Evolutionary conservation across 2,329 filamentous ascomycete genomes (phyloP).

Genomic region (Orbilia quercus): DNA sequence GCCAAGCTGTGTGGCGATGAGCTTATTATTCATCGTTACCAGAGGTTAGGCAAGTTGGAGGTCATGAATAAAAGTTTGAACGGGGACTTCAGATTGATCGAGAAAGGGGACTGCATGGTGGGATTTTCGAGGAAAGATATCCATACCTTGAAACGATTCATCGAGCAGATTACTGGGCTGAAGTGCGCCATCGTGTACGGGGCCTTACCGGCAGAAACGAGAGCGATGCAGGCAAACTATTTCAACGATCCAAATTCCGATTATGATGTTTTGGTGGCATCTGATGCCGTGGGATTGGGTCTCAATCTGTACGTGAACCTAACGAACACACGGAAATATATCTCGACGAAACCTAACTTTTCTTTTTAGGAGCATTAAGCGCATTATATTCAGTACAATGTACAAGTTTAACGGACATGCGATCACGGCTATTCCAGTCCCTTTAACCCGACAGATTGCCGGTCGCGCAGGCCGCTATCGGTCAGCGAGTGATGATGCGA

Average conservation of each 20-base stretch:
- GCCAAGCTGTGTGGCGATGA: constrained; percentile 84
- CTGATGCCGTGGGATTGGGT: constrained; percentile 97
- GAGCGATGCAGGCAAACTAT: constrained; percentile 86
- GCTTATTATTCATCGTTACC: constrained; percentile 81
- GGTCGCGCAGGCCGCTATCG: constrained; percentile 89
- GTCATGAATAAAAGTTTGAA: constrained; percentile 73
- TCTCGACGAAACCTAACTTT: too few relatives aligned
- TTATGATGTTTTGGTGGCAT: constrained; percentile 93
- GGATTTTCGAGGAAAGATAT: constrained; percentile 85
- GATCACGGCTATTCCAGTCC: constrained; percentile 72
- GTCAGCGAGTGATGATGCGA: constrained; percentile 68
- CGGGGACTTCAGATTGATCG: constrained; percentile 73
- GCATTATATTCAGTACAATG: constrained; percentile 84
- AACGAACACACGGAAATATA: neutral
- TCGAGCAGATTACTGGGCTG: constrained; percentile 79
- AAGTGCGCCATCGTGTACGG: constrained; percentile 95
- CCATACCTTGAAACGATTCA: constrained; percentile 79
- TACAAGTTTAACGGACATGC: constrained; percentile 75
- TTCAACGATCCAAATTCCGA: constrained; percentile 97
- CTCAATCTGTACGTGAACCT: constrained; percentile 77
- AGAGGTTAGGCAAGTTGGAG: constrained; percentile 82
- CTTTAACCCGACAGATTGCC: constrained; percentile 93
- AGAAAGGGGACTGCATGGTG: constrained; percentile 92
- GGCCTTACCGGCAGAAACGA: constrained; percentile 87
- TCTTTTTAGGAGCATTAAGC: constrained; percentile 74